Percentiles rank a stretch among this genome's conserved stretches.
Conservation (phyloP, 225 moss, liverwort and hornwort genomes). For the Marchantia paleacea region DNA sequence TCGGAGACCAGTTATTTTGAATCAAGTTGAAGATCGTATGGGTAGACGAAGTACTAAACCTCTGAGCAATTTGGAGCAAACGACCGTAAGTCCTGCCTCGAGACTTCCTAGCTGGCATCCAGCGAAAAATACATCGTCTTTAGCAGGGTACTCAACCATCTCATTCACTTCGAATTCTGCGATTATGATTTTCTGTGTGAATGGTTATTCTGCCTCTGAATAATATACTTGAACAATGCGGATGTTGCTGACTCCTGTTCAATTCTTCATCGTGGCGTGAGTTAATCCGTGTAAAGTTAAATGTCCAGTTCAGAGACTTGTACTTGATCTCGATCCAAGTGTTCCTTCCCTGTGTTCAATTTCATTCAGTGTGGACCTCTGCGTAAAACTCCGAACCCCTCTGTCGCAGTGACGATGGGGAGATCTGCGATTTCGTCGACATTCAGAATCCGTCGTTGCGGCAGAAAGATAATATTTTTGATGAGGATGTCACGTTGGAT, state of each 20-base stretch:
- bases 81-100: slow-evolving; percentile 15
- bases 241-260: background rate
- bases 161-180: background rate
- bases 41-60: slow-evolving; percentile 12
- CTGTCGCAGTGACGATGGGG: slow-evolving; percentile 29
- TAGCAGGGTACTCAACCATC: slow-evolving; percentile 26
- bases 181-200: background rate
- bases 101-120: slow-evolving; percentile 34
- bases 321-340: background rate
- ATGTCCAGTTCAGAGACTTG: background rate
- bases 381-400: background rate
- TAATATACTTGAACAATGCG: background rate
- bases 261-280: background rate
- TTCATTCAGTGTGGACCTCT: background rate
- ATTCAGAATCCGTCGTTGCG: slow-evolving; percentile 26
- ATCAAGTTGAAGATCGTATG: background rate
- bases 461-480: slow-evolving; percentile 18
- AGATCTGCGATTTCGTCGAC: slow-evolving; percentile 39
- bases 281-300: background rate
- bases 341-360: background rate
- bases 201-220: background rate
- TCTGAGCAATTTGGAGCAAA: slow-evolving; percentile 6
- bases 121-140: slow-evolving; percentile 10
- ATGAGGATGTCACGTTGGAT: slow-evolving; percentile 47
- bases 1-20: background rate